These are phyloP conservation scores for Colletotrichum tabaci DNA, from an alignment of 2,329 filamentous ascomycete species.

Conservation along the genomic window DNA sequence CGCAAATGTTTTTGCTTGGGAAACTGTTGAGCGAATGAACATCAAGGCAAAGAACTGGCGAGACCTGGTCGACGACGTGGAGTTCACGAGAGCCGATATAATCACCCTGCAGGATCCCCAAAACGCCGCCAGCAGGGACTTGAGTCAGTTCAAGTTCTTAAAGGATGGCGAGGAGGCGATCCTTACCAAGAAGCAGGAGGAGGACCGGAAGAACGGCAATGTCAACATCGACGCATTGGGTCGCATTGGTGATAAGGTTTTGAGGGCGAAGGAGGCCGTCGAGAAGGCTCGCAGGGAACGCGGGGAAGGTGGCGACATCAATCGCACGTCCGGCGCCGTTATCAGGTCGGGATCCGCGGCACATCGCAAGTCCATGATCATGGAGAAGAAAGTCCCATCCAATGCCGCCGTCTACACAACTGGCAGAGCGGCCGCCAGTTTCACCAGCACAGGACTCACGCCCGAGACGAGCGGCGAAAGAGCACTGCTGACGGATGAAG, in stretches of 20 bases:
- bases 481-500: conserved; percentile 90
- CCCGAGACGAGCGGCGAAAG: conserved; percentile 91
- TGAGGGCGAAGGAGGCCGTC: conserved; percentile 94
- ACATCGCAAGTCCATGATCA: conserved; percentile 62
- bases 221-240: conserved; percentile 88
- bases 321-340: conserved; percentile 64
- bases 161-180: conserved; percentile 83
- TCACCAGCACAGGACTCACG: conserved; percentile 94
- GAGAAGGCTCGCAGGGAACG: conserved; percentile 87
- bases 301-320: conserved; percentile 71
- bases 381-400: conserved; percentile 75
- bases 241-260: conserved; percentile 83
- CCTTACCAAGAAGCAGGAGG: conserved; percentile 78
- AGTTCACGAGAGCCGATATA: conserved; percentile 91
- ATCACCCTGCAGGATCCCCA: conserved; percentile 97
- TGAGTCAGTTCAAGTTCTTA: conserved; percentile 90
- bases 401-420: conserved; percentile 94
- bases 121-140: conserved; percentile 84
- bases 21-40: conserved; percentile 95
- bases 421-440: conserved; percentile 90
- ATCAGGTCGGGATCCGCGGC: conserved; percentile 52
- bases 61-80: conserved; percentile 88
- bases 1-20: conserved; percentile 96
- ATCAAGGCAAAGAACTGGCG: conserved; percentile 97
- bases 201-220: conserved; percentile 74